These are phyloP conservation scores for Ganoderma sinense DNA, from an alignment of 1,284 basidiomycete genomes.

Conservation along the genomic window DNA sequence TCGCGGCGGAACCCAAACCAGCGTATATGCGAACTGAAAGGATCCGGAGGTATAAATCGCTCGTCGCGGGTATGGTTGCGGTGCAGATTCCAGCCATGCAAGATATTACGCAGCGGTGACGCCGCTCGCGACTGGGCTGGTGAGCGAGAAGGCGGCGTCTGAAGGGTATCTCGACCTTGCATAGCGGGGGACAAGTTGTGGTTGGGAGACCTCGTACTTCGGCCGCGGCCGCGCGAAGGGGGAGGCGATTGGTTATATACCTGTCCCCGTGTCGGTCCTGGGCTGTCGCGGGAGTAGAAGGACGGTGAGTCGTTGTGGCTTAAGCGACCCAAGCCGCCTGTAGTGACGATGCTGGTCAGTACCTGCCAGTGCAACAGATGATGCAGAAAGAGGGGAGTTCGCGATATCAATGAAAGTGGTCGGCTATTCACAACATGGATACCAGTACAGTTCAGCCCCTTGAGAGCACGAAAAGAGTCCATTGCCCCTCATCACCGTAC, in stretches of 20 bases:
- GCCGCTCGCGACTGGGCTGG: slow-evolving; percentile 50
- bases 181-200: slow-evolving; percentile 24
- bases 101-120: slow-evolving; percentile 51
- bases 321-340: slow-evolving; percentile 29
- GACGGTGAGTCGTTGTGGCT: slow-evolving; percentile 35
- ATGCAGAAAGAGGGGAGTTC: neutral
- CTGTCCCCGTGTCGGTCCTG: slow-evolving; percentile 20
- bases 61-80: slow-evolving; percentile 52
- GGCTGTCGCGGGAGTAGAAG: slow-evolving; percentile 33
- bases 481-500: too few relatives aligned
- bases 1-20: slow-evolving; percentile 33
- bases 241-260: slow-evolving; percentile 22
- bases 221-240: slow-evolving; percentile 23
- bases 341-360: neutral
- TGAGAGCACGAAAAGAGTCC: neutral
- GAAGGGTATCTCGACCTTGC: slow-evolving; percentile 30
- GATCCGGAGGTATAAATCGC: slow-evolving; percentile 57
- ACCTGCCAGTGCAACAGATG: neutral
- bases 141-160: slow-evolving; percentile 38
- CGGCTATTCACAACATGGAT: neutral
- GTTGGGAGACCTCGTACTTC: slow-evolving; percentile 16
- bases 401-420: neutral
- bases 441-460: neutral
- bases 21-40: slow-evolving; percentile 46
- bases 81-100: slow-evolving; percentile 45